These are phyloP conservation scores for Plasmodium gonderi DNA, from an alignment of 169 alveolate genomes.

Conservation along the genomic window DNA sequence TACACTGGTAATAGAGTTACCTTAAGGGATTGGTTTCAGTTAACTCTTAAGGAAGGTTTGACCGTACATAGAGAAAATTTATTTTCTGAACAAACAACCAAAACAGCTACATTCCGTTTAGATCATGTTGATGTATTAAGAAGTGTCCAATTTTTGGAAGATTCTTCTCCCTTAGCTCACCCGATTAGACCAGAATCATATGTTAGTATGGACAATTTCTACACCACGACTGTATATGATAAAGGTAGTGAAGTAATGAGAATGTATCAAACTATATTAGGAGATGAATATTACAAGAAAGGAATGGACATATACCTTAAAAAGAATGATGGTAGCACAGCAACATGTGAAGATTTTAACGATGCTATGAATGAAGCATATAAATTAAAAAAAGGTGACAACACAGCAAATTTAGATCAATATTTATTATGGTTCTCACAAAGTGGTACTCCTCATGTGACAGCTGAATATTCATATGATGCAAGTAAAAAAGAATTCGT, in stretches of 20 bases:
- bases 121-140: conserved; percentile 87
- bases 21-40: conserved; percentile 94
- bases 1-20: conserved; percentile 96
- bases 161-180: conserved; percentile 94
- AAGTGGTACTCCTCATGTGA: conserved; percentile 84
- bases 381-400: conserved; percentile 83
- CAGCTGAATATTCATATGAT: conserved; percentile 47
- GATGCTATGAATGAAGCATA: conserved; percentile 92
- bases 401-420: conserved; percentile 86
- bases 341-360: conserved; percentile 95
- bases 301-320: conserved; percentile 93
- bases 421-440: conserved; percentile 93
- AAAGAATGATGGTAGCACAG: conserved; percentile 93
- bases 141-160: conserved; percentile 91
- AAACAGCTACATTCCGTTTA: conserved; percentile 88
- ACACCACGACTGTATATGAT: conserved; percentile 94
- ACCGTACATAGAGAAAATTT: conserved; percentile 94
- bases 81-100: conserved; percentile 86
- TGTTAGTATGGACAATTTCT: conserved; percentile 93
- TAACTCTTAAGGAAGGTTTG: conserved; percentile 94
- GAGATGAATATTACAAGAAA: conserved; percentile 92
- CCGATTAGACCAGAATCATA: conserved; percentile 94
- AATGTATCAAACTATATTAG: conserved; percentile 93
- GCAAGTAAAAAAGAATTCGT: conserved; percentile 74
- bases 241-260: conserved; percentile 96